phyloP scores from a whole-genome alignment of 192 early-diverging fungal genomes.

The Backusella luteola region DNA sequence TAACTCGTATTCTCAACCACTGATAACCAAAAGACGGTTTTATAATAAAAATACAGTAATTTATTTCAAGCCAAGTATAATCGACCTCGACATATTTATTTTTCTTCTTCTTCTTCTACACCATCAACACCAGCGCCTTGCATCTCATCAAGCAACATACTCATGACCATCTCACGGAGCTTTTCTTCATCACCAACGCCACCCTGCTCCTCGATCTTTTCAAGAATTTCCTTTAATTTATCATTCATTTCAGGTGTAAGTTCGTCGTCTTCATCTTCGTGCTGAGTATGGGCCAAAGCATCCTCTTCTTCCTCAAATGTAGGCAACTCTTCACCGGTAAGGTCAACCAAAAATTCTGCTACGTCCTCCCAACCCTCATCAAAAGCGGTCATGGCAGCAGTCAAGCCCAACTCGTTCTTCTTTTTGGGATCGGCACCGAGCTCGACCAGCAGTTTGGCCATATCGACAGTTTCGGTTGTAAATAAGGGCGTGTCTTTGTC shows the following conservation, averaged over 20 bases:
- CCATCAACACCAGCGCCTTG: background rate
- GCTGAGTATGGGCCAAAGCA: background rate
- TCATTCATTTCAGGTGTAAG: conserved; percentile 34
- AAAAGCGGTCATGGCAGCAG: conserved; percentile 51
- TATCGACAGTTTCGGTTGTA: conserved; percentile 67
- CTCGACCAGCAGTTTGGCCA: conserved; percentile 63
- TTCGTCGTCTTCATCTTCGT: conserved; percentile 35
- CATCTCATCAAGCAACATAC: conserved; percentile 28
- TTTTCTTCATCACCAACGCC: conserved; percentile 55
- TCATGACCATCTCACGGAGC: conserved; percentile 56
- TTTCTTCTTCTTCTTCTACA: background rate
- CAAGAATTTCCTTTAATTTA: conserved; percentile 59
- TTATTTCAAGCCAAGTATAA: background rate
- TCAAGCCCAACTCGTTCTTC: conserved; percentile 64
- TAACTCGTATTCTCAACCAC: too few species aligned
- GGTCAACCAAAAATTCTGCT: conserved; percentile 54
- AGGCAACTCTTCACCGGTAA: conserved; percentile 53
- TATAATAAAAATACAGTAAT: too few species aligned
- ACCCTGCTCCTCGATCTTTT: conserved; percentile 47
- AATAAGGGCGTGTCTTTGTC: conserved; percentile 86
- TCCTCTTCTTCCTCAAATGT: conserved; percentile 1
- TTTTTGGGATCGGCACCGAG: conserved; percentile 65
- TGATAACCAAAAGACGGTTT: too few species aligned
- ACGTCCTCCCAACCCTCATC: conserved; percentile 68
- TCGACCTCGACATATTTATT: background rate